Evolutionary conservation across 1,284 basidiomycete genomes (phyloP), one percentile per base, ranked within the genome.

Genomic region (Rhodotorula sp.): DNA sequence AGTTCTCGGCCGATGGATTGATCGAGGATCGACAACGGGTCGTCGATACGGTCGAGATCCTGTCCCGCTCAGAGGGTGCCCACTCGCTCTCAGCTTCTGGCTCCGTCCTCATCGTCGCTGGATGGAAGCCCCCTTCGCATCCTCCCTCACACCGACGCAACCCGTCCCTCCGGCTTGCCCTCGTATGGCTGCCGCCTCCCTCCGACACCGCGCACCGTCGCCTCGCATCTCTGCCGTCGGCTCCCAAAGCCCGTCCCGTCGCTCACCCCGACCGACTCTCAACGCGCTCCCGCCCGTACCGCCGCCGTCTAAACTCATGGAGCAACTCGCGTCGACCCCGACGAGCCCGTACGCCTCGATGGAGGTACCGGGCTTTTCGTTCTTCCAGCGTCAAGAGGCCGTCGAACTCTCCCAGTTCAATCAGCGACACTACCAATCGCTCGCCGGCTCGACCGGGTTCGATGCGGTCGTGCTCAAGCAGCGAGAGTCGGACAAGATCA

Each of bases 261-360:
- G 53, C 18, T 54, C 53, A 26, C 53, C 53, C 26, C 53, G 53
- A 7, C 53, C 53, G 26, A 29, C 53, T n/a, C 10, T 54, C 14
- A 14, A n/a, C n/a, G 6, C 53, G n/a, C 18, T 54, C 14, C 53
- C 53, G n/a, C 26, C 53, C 18, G 53, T 54, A 6, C 53, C 53
- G 49, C 51, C 45, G 14, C n/a, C 49, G 49, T 24, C 30, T 10
- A 53, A 37, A 18, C 48, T 53, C 60, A 12, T 26, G 46, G 48
- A 30, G 22, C 29, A 18, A 17, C 48, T 18, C n/a, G 42, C 42
- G 12, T 44, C 33, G 18, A 51, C n/a, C 29, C 59, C 60, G n/a
- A 49, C 54, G 12, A 42, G 45, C 6, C 65, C 65, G 14, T 66
- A 66, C 65, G 59, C 65, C 20, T 42, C 26, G 45, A 56, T 66